A percentile compares a stretch with the other conserved stretches of the same genome.
phyloP scores from a whole-genome alignment of 768 basidiomycete species.

The Panus rudis region DNA sequence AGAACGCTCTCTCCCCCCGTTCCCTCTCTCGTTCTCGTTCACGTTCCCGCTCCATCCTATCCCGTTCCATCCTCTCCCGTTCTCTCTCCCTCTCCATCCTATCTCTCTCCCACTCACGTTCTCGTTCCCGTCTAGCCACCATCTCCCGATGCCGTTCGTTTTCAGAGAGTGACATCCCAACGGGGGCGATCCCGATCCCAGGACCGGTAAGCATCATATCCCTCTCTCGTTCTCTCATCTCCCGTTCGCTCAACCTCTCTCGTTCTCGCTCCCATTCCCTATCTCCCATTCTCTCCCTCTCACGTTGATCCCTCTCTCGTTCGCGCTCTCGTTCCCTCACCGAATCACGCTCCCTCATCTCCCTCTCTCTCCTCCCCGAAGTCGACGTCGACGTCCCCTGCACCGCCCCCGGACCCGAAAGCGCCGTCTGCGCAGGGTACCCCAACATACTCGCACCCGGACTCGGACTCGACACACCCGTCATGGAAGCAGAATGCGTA shows the following conservation, averaged over 20 bases:
- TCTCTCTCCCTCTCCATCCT: slow-evolving; percentile 14
- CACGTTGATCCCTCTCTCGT: slow-evolving; percentile 16
- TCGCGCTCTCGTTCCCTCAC: slow-evolving; percentile 12
- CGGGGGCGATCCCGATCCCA: too few species aligned
- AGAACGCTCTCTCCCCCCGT: slow-evolving; percentile 3
- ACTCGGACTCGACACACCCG: too few species aligned
- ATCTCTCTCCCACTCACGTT: slow-evolving; percentile 9
- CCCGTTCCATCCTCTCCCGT: slow-evolving; percentile 26
- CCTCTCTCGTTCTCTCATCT: slow-evolving; percentile 10
- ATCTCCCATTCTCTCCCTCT: slow-evolving; percentile 23
- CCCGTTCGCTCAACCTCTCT: slow-evolving; percentile 12
- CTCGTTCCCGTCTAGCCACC: slow-evolving; percentile 13
- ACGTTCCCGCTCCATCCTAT: slow-evolving; percentile 10
- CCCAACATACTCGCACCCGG: too few species aligned
- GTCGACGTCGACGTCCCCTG: background rate
- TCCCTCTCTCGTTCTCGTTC: slow-evolving; percentile 9
- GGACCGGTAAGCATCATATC: too few species aligned
- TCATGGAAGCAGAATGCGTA: too few species aligned
- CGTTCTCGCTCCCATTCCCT: slow-evolving; percentile 17
- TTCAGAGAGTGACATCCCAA: too few species aligned
- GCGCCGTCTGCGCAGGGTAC: slow-evolving; percentile 7
- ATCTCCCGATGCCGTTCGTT: slow-evolving; percentile 21
- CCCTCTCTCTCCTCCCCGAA: too few species aligned
- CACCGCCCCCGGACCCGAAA: slow-evolving; percentile 5
- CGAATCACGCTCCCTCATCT: background rate